These are phyloP conservation scores for Penicillium sp. DNA, from an alignment of 2,329 filamentous ascomycete species.

Conservation along the genomic window DNA sequence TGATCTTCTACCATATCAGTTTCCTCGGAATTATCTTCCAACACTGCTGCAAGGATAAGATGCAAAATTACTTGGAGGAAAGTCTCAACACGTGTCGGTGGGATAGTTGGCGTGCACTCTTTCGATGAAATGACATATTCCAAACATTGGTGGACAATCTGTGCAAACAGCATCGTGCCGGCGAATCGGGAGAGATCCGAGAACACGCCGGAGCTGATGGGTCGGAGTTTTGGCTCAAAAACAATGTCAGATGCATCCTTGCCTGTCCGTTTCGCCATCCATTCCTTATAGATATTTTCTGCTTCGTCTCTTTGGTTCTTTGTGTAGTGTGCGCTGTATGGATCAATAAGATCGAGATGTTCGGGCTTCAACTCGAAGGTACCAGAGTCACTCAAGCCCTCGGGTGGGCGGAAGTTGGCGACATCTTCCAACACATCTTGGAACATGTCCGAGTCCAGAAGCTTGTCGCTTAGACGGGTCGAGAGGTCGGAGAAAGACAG, in stretches of 20 bases:
- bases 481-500: slow-evolving; percentile 91
- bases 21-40: slow-evolving; percentile 70
- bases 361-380: slow-evolving; percentile 89
- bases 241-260: slow-evolving; percentile 80
- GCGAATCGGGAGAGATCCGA: slow-evolving; percentile 75
- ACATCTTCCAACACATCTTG: slow-evolving; percentile 80
- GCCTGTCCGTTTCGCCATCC: slow-evolving; percentile 82
- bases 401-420: slow-evolving; percentile 83
- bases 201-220: slow-evolving; percentile 76
- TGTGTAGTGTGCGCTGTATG: slow-evolving; percentile 92
- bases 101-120: slow-evolving; percentile 69
- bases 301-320: slow-evolving; percentile 97
- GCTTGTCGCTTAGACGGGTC: slow-evolving; percentile 79
- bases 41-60: slow-evolving; percentile 76
- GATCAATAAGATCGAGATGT: slow-evolving; percentile 84
- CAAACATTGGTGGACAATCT: slow-evolving; percentile 85
- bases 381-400: slow-evolving; percentile 87
- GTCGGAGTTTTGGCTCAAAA: slow-evolving; percentile 79
- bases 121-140: slow-evolving; percentile 73
- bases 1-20: slow-evolving; percentile 49
- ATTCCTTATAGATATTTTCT: slow-evolving; percentile 81
- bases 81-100: slow-evolving; percentile 78
- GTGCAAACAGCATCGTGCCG: slow-evolving; percentile 77
- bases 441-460: slow-evolving; percentile 86
- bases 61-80: slow-evolving; percentile 91